Conservation (phyloP, 306 rosid species). For the Rosa lucieae region DNA sequence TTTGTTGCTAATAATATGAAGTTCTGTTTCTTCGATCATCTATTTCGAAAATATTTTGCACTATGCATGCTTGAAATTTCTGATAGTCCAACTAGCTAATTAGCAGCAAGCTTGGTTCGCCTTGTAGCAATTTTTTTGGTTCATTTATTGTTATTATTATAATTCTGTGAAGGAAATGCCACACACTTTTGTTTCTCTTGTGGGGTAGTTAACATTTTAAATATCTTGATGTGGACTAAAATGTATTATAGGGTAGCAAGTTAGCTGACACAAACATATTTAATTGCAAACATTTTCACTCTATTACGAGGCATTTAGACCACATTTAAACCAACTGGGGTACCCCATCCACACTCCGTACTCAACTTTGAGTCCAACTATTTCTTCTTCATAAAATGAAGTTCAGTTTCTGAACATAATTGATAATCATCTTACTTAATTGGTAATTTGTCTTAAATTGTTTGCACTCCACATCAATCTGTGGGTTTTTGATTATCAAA, state of each 20-base stretch:
- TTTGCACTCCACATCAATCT: background rate
- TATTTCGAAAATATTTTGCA: background rate
- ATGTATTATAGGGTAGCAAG: background rate
- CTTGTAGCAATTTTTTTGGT: no score
- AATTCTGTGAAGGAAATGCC: background rate
- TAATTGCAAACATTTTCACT: background rate
- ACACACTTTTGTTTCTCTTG: background rate
- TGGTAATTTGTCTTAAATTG: background rate
- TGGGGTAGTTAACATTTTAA: background rate
- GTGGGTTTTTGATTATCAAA: background rate
- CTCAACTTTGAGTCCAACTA: background rate
- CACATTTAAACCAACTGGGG: no score
- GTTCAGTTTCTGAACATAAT: background rate
- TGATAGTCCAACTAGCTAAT: background rate
- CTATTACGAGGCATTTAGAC: background rate
- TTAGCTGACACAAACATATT: background rate
- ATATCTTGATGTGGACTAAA: background rate
- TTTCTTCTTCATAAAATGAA: background rate
- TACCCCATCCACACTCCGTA: background rate
- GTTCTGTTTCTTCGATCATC: background rate
- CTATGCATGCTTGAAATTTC: background rate
- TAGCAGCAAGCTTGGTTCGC: background rate
- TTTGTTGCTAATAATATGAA: constrained; percentile 1
- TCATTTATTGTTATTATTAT: background rate
- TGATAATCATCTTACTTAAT: background rate